Evolutionary conservation across 1,139 yeast genomes (phyloP).

Genomic region (Candida dubliniensis): DNA sequence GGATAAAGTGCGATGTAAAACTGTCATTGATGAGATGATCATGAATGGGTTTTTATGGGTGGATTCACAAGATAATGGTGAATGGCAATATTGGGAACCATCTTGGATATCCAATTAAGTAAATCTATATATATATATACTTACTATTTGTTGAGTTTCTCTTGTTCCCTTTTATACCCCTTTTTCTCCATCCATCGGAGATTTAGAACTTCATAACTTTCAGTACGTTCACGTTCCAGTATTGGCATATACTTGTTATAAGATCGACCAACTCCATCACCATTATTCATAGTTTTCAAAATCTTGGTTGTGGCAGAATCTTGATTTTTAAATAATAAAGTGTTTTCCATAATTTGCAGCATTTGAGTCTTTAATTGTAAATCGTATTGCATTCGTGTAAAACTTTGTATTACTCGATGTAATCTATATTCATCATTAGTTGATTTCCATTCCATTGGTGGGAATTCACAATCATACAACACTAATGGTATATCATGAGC

Average conservation of each 20-base stretch:
- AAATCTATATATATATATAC: not conserved
- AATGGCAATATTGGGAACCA: slow-evolving; percentile 64
- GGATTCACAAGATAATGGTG: slow-evolving; percentile 56
- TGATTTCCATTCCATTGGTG: slow-evolving; percentile 65
- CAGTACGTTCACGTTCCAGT: slow-evolving; percentile 56
- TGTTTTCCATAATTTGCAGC: slow-evolving; percentile 29
- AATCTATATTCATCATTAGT: slow-evolving; percentile 14
- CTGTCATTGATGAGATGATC: slow-evolving; percentile 76
- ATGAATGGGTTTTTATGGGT: slow-evolving; percentile 82
- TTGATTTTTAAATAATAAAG: slow-evolving; percentile 8
- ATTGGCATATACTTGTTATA: slow-evolving; percentile 60
- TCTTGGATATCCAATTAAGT: slow-evolving; percentile 35
- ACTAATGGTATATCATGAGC: slow-evolving; percentile 91
- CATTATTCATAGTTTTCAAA: slow-evolving; percentile 46
- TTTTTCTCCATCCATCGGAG: slow-evolving; percentile 56
- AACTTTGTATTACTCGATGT: slow-evolving; percentile 28
- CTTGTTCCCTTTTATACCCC: slow-evolving; percentile 10
- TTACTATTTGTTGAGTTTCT: not conserved
- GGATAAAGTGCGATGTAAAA: slow-evolving; percentile 60
- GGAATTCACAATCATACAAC: slow-evolving; percentile 81
- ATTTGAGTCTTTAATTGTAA: slow-evolving; percentile 37
- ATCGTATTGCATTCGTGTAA: slow-evolving; percentile 34
- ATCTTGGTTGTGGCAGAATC: not conserved
- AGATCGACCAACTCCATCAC: slow-evolving; percentile 71
- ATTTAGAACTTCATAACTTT: slow-evolving; percentile 65